Percentiles rank a stretch among this genome's conserved stretches.
Conservation (phyloP, 305 asterid genomes). For the Vinca major region DNA sequence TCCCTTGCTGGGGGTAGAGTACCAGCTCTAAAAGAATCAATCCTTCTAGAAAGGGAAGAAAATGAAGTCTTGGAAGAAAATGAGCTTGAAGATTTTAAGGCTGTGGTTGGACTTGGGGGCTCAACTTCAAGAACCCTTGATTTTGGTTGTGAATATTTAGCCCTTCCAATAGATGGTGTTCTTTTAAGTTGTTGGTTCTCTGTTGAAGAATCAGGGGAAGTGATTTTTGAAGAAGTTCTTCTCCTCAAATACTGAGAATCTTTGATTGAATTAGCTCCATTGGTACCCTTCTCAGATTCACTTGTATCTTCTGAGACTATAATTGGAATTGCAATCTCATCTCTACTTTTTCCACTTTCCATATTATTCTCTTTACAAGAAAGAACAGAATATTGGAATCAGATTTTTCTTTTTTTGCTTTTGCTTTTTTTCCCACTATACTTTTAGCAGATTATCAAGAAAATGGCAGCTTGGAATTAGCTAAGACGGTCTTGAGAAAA, state of each 20-base stretch:
- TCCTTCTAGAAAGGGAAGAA: conserved; percentile 6
- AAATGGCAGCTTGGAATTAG: too few relatives aligned
- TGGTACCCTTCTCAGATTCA: conserved; percentile 9
- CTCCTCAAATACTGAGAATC: conserved; percentile 10
- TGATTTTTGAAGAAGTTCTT: conserved; percentile 8
- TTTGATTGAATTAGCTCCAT: background rate
- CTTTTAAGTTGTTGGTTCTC: background rate
- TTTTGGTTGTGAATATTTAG: conserved; percentile 10
- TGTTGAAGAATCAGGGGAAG: too few relatives aligned
- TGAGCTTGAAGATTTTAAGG: conserved; percentile 5
- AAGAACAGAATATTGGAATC: too few relatives aligned
- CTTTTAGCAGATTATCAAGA: too few relatives aligned
- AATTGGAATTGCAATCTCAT: conserved; percentile 13
- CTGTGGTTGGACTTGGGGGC: background rate
- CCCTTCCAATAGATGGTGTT: background rate
- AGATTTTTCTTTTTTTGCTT: too few relatives aligned
- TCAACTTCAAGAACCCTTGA: conserved; percentile 18
- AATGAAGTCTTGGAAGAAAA: too few relatives aligned
- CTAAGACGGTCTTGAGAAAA: too few relatives aligned
- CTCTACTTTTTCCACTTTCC: conserved; percentile 6
- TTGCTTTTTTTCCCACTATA: too few relatives aligned
- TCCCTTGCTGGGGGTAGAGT: background rate
- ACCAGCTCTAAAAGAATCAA: conserved; percentile 14
- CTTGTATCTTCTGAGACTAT: background rate
- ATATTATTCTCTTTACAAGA: background rate